Evolutionary conservation across 257 asterid genomes (phyloP).

Genomic region (Plantago major): DNA sequence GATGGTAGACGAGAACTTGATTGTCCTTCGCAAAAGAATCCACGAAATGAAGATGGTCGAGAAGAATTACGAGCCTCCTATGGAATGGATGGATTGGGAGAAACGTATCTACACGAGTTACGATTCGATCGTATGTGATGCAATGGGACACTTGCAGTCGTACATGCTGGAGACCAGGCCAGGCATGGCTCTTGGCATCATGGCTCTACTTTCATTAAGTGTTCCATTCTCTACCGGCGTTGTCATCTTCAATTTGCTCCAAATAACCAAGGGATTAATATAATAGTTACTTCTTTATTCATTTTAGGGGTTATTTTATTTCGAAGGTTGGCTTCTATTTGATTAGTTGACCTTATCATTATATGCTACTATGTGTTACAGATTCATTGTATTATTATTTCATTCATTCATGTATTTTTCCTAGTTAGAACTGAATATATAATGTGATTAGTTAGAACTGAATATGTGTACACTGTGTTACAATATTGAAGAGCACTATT

Average conservation of each 20-base stretch:
- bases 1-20: constrained; percentile 43
- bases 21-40: constrained; percentile 51
- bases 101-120: constrained; percentile 31
- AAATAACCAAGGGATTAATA: constrained; percentile 2
- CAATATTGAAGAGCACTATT: no score
- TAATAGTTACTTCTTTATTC: no score
- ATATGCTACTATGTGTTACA: no score
- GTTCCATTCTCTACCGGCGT: constrained; percentile 37
- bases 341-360: no score
- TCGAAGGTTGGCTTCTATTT: no score
- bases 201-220: constrained; percentile 29
- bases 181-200: constrained; percentile 33
- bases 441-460: no score
- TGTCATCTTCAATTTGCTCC: constrained; percentile 26
- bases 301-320: no score
- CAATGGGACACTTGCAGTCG: constrained; percentile 39
- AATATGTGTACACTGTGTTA: no score
- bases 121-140: constrained; percentile 40
- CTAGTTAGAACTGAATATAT: no score
- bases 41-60: constrained; percentile 46
- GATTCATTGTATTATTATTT: no score
- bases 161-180: constrained; percentile 53
- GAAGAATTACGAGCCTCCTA: constrained; percentile 35
- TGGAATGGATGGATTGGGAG: constrained; percentile 67
- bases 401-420: no score